Evolutionary conservation across 23 red algal genomes (phyloP).

Genomic region (Gracilaria domingensis): DNA sequence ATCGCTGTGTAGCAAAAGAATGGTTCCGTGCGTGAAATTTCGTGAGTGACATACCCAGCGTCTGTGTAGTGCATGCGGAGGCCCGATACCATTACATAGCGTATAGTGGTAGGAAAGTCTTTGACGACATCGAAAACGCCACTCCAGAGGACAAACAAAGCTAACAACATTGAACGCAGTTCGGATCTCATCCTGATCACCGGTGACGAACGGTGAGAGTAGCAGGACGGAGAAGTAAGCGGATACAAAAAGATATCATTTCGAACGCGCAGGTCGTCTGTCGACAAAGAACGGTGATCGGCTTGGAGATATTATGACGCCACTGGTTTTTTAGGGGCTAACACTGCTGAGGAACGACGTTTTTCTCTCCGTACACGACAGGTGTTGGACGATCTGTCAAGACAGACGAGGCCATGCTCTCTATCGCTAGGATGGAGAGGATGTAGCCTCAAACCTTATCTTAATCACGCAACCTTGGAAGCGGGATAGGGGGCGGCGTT

Average conservation of each 20-base stretch:
- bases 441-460: background rate
- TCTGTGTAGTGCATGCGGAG: conserved; percentile 24
- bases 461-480: background rate
- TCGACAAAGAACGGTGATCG: background rate
- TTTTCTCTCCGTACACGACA: background rate
- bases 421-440: background rate
- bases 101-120: conserved; percentile 5
- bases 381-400: background rate
- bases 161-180: background rate
- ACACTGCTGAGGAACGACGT: too few species aligned
- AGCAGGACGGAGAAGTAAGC: background rate
- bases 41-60: conserved; percentile 8
- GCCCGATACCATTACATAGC: conserved; percentile 6
- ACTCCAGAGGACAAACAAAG: background rate
- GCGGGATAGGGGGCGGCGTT: too few species aligned
- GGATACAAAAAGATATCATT: background rate
- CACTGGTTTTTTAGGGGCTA: background rate
- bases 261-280: background rate
- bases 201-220: background rate
- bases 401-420: background rate
- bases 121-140: background rate
- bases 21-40: too few species aligned
- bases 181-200: conserved; percentile 1
- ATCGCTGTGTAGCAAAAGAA: conserved; percentile 27
- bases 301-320: background rate